Evolutionary conservation across 306 rosid species (phyloP).

Genomic region (Chamaecrista fasciculata): DNA sequence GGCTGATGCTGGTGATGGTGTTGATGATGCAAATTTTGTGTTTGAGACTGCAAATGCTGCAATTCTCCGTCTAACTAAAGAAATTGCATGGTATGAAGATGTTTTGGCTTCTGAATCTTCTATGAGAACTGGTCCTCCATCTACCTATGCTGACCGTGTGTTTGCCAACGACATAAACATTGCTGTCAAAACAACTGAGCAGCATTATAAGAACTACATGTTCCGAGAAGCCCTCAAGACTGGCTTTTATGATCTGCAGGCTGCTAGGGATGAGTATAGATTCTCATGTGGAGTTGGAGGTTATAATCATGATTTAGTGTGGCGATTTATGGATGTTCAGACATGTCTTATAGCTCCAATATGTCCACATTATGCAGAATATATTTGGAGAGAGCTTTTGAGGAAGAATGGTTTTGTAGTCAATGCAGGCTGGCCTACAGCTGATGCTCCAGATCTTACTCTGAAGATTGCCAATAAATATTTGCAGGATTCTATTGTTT

Average conservation of each 20-base stretch:
- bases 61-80: slow-evolving; percentile 77
- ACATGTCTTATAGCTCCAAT: slow-evolving; percentile 86
- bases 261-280: slow-evolving; percentile 91
- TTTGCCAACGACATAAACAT: slow-evolving; percentile 83
- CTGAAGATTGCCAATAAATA: slow-evolving; percentile 79
- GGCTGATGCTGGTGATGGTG: slow-evolving; percentile 98
- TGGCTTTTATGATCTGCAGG: slow-evolving; percentile 87
- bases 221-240: slow-evolving; percentile 87
- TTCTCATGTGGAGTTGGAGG: slow-evolving; percentile 80
- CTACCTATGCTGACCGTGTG: slow-evolving; percentile 77
- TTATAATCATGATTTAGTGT: slow-evolving; percentile 61
- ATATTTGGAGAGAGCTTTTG: slow-evolving; percentile 77
- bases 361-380: slow-evolving; percentile 91
- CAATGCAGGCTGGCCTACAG: slow-evolving; percentile 87
- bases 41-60: slow-evolving; percentile 92
- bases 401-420: slow-evolving; percentile 81
- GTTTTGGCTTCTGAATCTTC: slow-evolving; percentile 63
- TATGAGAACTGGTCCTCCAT: slow-evolving; percentile 71
- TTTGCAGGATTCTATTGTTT: slow-evolving; percentile 75
- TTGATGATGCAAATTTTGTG: slow-evolving; percentile 92
- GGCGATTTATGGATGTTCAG: slow-evolving; percentile 89
- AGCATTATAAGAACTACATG: slow-evolving; percentile 69
- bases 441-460: slow-evolving; percentile 66
- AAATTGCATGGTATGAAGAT: slow-evolving; percentile 84
- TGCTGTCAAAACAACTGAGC: slow-evolving; percentile 74